Conservation (phyloP, 345 rosid genomes). For the Salix dunnii region DNA sequence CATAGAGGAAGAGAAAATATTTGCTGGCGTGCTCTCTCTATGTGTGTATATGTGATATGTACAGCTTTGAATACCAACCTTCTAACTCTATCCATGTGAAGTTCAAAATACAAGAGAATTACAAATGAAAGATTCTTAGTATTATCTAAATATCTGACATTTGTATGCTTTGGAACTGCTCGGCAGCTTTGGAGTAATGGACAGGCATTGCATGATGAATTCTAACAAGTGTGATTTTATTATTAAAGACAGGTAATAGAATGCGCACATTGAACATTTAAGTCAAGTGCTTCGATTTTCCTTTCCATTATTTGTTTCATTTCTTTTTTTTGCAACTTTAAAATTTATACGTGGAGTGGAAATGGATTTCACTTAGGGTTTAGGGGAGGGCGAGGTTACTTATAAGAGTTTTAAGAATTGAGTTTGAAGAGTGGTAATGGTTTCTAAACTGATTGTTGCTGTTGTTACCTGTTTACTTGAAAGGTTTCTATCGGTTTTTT, state of each 20-base stretch:
- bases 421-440: no score
- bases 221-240: not conserved
- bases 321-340: no score
- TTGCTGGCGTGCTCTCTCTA: not conserved
- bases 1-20: not conserved
- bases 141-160: not conserved
- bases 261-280: not conserved
- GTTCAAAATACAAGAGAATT: not conserved
- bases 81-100: not conserved
- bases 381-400: no score
- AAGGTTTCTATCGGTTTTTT: no score
- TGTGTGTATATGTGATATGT: not conserved
- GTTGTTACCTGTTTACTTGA: no score
- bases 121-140: not conserved
- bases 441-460: no score
- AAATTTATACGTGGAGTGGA: no score
- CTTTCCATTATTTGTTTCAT: not conserved
- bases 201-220: not conserved
- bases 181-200: not conserved
- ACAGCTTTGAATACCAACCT: not conserved
- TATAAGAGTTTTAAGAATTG: no score
- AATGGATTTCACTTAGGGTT: no score
- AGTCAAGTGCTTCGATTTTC: not conserved
- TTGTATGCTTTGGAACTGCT: not conserved
- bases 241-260: not conserved